Evolutionary conservation across 495 filamentous ascomycete species (phyloP).

Genomic region (Aspergillus diversus): DNA sequence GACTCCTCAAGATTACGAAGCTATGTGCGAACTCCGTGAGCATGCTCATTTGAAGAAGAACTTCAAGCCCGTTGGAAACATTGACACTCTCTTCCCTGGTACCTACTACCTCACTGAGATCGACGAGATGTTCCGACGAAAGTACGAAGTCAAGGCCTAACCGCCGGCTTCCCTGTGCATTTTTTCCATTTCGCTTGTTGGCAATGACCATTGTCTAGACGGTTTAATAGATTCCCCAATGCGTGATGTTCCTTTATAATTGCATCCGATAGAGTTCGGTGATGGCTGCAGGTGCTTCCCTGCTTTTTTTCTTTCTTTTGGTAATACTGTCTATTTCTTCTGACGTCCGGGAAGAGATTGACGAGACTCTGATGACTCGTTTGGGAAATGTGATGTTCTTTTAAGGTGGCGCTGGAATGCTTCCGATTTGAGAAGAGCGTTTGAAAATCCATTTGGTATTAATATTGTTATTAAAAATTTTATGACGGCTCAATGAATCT

Average conservation of each 20-base stretch:
- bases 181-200: conserved; percentile 33
- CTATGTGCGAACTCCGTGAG: conserved; percentile 92
- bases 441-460: conserved; percentile 11
- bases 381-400: conserved; percentile 18
- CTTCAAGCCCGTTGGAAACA: conserved; percentile 76
- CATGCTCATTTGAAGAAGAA: conserved; percentile 92
- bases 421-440: conserved; percentile 19
- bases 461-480: conserved; percentile 22
- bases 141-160: conserved; percentile 87
- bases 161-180: conserved; percentile 21
- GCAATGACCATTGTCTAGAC: conserved; percentile 41
- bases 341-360: conserved; percentile 15
- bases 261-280: conserved; percentile 36
- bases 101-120: conserved; percentile 90
- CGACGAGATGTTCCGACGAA: conserved; percentile 94
- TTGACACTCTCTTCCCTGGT: conserved; percentile 74
- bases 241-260: conserved; percentile 34
- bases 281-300: conserved; percentile 18
- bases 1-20: conserved; percentile 83
- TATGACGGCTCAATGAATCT: conserved; percentile 1
- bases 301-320: conserved; percentile 24
- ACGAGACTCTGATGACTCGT: background rate
- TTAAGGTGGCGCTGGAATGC: conserved; percentile 29
- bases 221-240: conserved; percentile 46
- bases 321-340: background rate